Conservation (phyloP, 2,329 filamentous ascomycete species). For the Reticulascus tulasneorum region DNA sequence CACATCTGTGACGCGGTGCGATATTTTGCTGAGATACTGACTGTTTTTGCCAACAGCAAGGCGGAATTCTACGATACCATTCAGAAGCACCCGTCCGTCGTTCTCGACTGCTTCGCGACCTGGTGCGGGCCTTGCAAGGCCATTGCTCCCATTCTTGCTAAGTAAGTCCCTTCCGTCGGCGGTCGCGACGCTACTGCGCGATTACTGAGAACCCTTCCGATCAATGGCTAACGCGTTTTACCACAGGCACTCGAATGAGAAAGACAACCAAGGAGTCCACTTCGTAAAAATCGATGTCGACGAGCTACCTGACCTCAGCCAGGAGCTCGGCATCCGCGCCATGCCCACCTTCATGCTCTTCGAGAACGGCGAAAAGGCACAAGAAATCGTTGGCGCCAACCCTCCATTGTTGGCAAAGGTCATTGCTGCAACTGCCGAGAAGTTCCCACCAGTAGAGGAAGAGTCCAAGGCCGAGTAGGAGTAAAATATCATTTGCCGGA, state of each 20-base stretch:
- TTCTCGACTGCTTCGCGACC: conserved; percentile 82
- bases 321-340: conserved; percentile 75
- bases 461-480: background rate
- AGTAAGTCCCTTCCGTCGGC: conserved; percentile 53
- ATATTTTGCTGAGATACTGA: background rate
- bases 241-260: conserved; percentile 25
- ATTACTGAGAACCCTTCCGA: no score
- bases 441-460: background rate
- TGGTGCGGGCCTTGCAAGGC: conserved; percentile 97
- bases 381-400: conserved; percentile 77
- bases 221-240: background rate
- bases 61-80: conserved; percentile 55
- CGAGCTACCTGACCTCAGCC: conserved; percentile 67
- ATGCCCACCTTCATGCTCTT: conserved; percentile 92
- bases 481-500: background rate
- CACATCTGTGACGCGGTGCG: background rate
- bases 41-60: conserved; percentile 40
- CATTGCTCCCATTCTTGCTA: conserved; percentile 71
- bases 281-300: conserved; percentile 95
- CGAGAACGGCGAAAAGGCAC: conserved; percentile 70
- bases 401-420: conserved; percentile 57
- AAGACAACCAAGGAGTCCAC: conserved; percentile 53
- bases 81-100: conserved; percentile 55
- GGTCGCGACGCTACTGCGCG: no score
- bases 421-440: conserved; percentile 22